Percentiles rank a stretch among this genome's conserved stretches.
Evolutionary conservation across 2,329 filamentous ascomycete genomes (phyloP).

Genomic region (Diplodia scrobiculata): DNA sequence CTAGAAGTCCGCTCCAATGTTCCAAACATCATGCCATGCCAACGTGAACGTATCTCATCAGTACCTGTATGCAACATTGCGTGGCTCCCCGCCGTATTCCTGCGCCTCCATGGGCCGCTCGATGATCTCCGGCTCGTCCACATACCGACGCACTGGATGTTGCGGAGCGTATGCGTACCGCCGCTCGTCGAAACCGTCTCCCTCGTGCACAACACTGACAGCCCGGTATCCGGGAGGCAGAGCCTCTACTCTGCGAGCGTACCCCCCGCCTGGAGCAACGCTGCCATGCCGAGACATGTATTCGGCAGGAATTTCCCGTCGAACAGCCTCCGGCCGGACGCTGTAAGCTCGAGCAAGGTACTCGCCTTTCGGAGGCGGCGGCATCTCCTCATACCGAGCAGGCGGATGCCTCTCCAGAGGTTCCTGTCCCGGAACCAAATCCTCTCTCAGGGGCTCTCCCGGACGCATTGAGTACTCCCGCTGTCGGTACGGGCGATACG

Average conservation of each 20-base stretch:
- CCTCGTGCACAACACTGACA: slow-evolving; percentile 47
- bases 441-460: slow-evolving; percentile 35
- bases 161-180: slow-evolving; percentile 38
- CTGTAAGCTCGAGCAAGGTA: slow-evolving; percentile 44
- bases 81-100: slow-evolving; percentile 39
- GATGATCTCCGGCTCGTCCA: slow-evolving; percentile 42
- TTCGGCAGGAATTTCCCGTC: slow-evolving; percentile 41
- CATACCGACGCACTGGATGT: slow-evolving; percentile 42
- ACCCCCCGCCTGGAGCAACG: slow-evolving; percentile 43
- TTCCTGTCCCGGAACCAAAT: slow-evolving; percentile 31
- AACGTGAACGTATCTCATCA: slow-evolving; percentile 30
- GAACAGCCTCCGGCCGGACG: slow-evolving; percentile 44
- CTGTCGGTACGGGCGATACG: slow-evolving; percentile 55
- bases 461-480: slow-evolving; percentile 61
- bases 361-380: slow-evolving; percentile 38
- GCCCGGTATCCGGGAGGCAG: slow-evolving; percentile 42
- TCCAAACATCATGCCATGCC: slow-evolving; percentile 7
- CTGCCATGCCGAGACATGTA: slow-evolving; percentile 45
- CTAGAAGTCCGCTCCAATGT: slow-evolving; percentile 7
- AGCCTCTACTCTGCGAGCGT: slow-evolving; percentile 35
- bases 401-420: slow-evolving; percentile 37
- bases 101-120: slow-evolving; percentile 33
- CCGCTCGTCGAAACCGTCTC: slow-evolving; percentile 38
- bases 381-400: slow-evolving; percentile 44
- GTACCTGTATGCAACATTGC: slow-evolving; percentile 44